Percentiles rank a stretch among this genome's conserved stretches.
These are phyloP conservation scores for Coemansia sp. DNA, from an alignment of 192 early-diverging fungal genomes.

Conservation along the genomic window DNA sequence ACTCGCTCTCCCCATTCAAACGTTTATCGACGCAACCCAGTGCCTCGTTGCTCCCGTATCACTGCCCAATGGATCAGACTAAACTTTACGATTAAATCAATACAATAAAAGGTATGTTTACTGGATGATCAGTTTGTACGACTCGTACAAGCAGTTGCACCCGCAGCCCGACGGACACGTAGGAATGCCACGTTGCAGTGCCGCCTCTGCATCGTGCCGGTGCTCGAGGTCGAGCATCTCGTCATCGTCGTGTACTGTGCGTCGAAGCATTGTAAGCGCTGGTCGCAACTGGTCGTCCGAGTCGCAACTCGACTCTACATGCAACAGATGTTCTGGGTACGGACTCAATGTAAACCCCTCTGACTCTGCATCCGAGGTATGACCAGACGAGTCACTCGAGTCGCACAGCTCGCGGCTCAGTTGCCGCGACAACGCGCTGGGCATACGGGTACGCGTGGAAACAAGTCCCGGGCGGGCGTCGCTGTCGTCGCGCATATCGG, in stretches of 20 bases:
- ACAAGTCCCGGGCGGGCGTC: background rate
- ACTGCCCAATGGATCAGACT: slow-evolving; percentile 3
- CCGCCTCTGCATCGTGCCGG: slow-evolving; percentile 3
- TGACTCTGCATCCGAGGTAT: background rate
- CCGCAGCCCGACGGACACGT: slow-evolving; percentile 51
- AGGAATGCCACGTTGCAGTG: slow-evolving; percentile 22
- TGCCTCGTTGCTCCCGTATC: slow-evolving; percentile 38
- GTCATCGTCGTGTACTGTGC: background rate
- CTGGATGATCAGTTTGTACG: slow-evolving; percentile 16
- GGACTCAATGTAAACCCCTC: background rate
- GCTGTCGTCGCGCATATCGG: background rate
- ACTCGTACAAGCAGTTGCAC: slow-evolving; percentile 47
- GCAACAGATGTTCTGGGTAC: background rate
- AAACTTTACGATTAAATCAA: background rate
- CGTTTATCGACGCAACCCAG: slow-evolving; percentile 56
- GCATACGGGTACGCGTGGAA: background rate
- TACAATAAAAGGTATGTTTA: background rate
- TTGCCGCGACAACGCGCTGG: slow-evolving; percentile 10
- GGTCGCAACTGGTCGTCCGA: slow-evolving; percentile 32
- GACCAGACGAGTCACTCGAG: slow-evolving; percentile 1
- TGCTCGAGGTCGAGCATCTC: slow-evolving; percentile 7
- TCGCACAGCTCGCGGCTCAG: slow-evolving; percentile 5
- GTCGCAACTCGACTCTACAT: slow-evolving; percentile 27
- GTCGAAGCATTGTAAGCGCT: slow-evolving; percentile 1
- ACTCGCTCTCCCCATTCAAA: slow-evolving; percentile 63